Evolutionary conservation across 148 eudicot species (phyloP).

Genomic region (Rhododendron simsii): DNA sequence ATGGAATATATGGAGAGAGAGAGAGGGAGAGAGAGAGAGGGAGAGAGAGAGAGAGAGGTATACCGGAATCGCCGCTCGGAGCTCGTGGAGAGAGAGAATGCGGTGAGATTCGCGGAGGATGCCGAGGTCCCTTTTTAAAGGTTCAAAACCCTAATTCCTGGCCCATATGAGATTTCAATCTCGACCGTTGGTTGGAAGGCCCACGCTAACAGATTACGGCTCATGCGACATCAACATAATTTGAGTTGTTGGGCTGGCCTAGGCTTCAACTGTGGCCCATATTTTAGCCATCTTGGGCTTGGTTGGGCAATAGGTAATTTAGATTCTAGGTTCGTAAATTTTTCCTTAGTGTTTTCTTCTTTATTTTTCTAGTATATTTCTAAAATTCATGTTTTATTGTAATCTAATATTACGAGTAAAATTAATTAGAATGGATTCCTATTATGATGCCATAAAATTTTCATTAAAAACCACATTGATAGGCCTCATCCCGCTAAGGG

Average conservation of each 20-base stretch:
- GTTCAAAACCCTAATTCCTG: slow-evolving; percentile 2
- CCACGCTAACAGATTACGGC: neutral
- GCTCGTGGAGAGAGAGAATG: neutral
- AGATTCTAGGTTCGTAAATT: neutral
- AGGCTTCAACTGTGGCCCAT: neutral
- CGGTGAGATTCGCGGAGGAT: neutral
- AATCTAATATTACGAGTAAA: too few relatives aligned
- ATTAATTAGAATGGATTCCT: neutral
- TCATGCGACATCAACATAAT: neutral
- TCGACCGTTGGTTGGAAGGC: neutral
- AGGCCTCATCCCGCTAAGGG: too few relatives aligned
- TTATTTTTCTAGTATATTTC: too few relatives aligned
- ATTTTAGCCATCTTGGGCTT: neutral
- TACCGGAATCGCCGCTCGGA: neutral
- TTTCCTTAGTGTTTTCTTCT: neutral
- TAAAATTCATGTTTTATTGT: too few relatives aligned
- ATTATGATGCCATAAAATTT: neutral
- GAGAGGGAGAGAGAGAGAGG: neutral
- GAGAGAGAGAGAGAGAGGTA: neutral
- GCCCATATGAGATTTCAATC: neutral
- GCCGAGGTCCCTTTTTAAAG: neutral
- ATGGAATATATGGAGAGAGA: neutral
- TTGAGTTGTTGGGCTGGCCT: neutral
- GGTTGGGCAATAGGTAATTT: neutral
- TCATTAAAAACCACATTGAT: too few relatives aligned